Evolutionary conservation across 2,329 filamentous ascomycete species (phyloP), one percentile per base, ranked within the genome.

Genomic region (Exophiala lecanii-corni): DNA sequence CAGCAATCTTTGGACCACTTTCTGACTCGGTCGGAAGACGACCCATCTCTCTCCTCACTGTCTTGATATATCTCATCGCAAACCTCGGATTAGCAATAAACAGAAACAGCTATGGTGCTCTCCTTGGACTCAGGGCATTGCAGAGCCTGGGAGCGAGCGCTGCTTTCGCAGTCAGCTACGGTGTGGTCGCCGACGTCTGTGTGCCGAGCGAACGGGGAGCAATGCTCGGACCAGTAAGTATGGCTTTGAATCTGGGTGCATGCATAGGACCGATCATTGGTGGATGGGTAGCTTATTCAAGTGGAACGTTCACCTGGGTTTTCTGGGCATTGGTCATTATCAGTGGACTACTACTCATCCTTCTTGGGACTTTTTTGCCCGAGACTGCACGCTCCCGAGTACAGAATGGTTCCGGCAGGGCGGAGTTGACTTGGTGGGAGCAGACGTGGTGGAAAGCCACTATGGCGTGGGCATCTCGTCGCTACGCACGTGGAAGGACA

Each of bases 201-300:
- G 67, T 64, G 5, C 55, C 59, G 19, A 60, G 60, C 3, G 67
- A 71, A 36, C 51, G 68, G 23, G 68, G 68, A 3, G 57, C 53
- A 4, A 70, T 64, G 45, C 68, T 73, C 57, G 69, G 66, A 2
- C 47, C 60, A 19, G 53, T 59, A 1, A 57, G 54, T 13, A 42
- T 61, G 9, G 60, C 58, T 3, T 23, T 33, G 17, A 58, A 61
- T 12, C 58, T 74, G 20, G 70, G 67, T 0, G 70, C 70, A 5
- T 68, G 70, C 1, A 48, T 76, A 6, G 72, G 70, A 0, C 74
- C 75, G 0, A 64, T 75, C 0, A 65, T 78, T 16, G 74, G 74
- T 1, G 75, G 73, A 4, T 57, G 21, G 46, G 50, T 58, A 10
- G 54, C 54, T 2, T 55, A 35, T 6, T 43, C 20, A 2, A 47